Evolutionary conservation across 108 stramenopile genomes (phyloP).

Genomic region (Cyclotella distinguenda): DNA sequence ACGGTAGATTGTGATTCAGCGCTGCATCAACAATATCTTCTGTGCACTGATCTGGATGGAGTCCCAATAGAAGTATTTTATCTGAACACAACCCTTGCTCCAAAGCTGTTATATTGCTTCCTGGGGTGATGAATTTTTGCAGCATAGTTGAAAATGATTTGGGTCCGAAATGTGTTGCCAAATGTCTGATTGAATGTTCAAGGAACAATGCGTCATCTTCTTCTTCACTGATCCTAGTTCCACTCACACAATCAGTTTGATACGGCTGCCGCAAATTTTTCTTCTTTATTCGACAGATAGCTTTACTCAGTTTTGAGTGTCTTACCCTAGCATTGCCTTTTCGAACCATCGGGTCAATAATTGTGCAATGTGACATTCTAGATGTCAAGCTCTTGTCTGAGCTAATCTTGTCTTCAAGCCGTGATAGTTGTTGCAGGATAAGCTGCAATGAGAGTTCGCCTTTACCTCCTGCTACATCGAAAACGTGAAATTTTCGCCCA

Average conservation of each 20-base stretch:
- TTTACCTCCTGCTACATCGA: constrained; percentile 75
- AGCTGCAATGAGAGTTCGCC: constrained; percentile 68
- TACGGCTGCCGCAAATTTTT: not conserved
- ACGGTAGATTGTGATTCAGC: constrained; percentile 41
- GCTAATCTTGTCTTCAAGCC: not conserved
- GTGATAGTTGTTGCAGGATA: constrained; percentile 40
- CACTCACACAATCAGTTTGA: constrained; percentile 1
- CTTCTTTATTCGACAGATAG: not conserved
- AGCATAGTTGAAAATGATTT: not conserved
- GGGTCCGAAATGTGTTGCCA: constrained; percentile 13
- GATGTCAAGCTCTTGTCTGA: not conserved
- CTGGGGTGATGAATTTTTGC: not conserved
- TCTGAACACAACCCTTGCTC: not conserved
- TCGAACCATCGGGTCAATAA: constrained; percentile 67
- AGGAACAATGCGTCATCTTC: too few species aligned
- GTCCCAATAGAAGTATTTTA: constrained; percentile 52
- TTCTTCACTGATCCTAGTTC: not conserved
- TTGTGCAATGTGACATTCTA: constrained; percentile 41
- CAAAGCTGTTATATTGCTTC: not conserved
- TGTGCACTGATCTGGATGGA: constrained; percentile 73
- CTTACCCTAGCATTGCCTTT: constrained; percentile 41
- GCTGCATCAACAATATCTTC: constrained; percentile 74
- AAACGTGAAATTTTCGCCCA: constrained; percentile 22
- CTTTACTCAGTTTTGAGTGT: constrained; percentile 3
- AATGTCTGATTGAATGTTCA: constrained; percentile 16